Evolutionary conservation across 2,329 filamentous ascomycete species (phyloP), one percentile per base, ranked within the genome.

Genomic region (Coniochaeta prunicola): DNA sequence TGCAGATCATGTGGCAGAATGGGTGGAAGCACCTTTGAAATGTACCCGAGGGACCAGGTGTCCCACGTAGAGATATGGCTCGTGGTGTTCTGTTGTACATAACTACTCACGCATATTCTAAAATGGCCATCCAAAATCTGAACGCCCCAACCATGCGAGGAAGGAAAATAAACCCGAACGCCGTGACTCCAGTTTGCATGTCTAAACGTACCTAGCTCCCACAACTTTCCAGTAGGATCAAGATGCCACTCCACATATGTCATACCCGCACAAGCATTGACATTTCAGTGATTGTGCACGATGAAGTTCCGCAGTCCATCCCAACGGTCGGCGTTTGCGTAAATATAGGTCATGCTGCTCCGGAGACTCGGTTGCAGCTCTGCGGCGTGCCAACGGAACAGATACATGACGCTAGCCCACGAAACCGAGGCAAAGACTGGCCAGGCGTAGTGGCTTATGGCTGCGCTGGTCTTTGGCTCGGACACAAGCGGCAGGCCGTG

Each of bases 331-430:
- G 90, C 91, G 73, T 97, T 89, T 60, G 85, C 81, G 72, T 93
- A 99, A 79, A 99, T 96, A 70, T 99, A 99, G 67, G 85, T 90
- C 94, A 99, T 99, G 77, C 92, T 97, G 75, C 87, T 92, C 72
- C 91, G 84, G 79, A 99, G 76, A 73, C 92, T 97, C 61, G 87
- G 85, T 80, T 97, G 94, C 70, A 99, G 82, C 59, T 90, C 91
- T 67, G 96, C 91, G 5, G 94, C 92, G 76, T 97, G 87, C 83
- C 89, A 90, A 67, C 90, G 84, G 79, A 97, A 99, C 61, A 99
- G 75, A 76, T 93, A 91, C 94, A 99, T 99, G 63, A 99, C 92
- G 69, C 86, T 79, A 4, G 88, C 94, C 94, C 94, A 99, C 69
- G 89, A 96, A 64, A 93, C 68, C 66, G 88, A 90, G 45, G 94